These are phyloP conservation scores for Cyberlindnera nakhonratchasimensis DNA, from an alignment of 805 yeast genomes.

Conservation along the genomic window DNA sequence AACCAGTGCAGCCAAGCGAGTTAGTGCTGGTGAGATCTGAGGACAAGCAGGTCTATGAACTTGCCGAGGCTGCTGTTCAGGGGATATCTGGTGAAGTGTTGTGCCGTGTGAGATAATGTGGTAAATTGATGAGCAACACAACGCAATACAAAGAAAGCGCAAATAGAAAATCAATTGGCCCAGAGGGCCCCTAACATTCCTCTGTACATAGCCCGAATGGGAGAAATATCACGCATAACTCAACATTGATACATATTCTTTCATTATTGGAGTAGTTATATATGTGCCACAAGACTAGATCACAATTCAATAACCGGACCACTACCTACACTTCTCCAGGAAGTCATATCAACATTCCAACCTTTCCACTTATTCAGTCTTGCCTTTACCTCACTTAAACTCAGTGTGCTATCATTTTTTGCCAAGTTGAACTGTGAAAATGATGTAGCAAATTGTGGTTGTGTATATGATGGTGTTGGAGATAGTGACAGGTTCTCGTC, in stretches of 20 bases:
- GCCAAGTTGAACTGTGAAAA: slow-evolving; percentile 20
- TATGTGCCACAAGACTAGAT: too few species aligned
- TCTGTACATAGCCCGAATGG: neutral
- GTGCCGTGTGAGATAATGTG: slow-evolving; percentile 60
- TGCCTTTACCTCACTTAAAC: slow-evolving; percentile 50
- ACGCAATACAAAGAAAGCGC: too few species aligned
- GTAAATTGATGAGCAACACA: neutral
- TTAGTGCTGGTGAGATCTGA: slow-evolving; percentile 61
- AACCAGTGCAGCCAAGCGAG: slow-evolving; percentile 88
- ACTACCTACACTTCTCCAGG: slow-evolving; percentile 70
- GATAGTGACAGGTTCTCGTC: slow-evolving; percentile 22
- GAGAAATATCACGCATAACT: too few species aligned
- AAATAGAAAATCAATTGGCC: neutral
- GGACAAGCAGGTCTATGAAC: slow-evolving; percentile 54
- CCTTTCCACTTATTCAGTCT: slow-evolving; percentile 69
- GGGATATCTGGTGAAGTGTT: slow-evolving; percentile 73
- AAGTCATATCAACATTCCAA: slow-evolving; percentile 84
- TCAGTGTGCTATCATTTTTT: slow-evolving; percentile 29
- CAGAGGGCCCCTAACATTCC: neutral
- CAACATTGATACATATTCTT: too few species aligned
- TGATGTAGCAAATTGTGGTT: slow-evolving; percentile 8
- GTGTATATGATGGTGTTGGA: slow-evolving; percentile 24
- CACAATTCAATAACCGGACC: slow-evolving; percentile 57
- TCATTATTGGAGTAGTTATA: too few species aligned
- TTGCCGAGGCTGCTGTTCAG: slow-evolving; percentile 81